phyloP scores from a whole-genome alignment of 345 rosid species.

The Eucalyptus camaldulensis region DNA sequence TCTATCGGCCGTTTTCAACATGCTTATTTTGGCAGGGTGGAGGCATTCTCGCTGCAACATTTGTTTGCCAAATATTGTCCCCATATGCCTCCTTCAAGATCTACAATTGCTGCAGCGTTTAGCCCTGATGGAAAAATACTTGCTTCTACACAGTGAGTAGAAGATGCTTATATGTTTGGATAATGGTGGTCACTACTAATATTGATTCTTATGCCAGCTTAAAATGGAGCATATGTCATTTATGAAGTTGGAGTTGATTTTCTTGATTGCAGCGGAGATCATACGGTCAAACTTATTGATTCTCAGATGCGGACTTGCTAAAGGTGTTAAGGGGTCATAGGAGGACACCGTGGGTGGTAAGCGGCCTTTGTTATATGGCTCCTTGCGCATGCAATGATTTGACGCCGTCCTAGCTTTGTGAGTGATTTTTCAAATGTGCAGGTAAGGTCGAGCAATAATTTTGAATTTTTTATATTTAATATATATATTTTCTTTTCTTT shows the following conservation, averaged over 20 bases:
- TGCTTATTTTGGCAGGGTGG: slow-evolving; percentile 35
- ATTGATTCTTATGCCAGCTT: background rate
- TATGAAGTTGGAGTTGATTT: background rate
- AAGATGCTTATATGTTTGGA: background rate
- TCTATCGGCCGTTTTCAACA: background rate
- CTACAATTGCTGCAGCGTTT: slow-evolving; percentile 81
- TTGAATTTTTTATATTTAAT: too few relatives aligned
- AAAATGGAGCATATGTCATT: background rate
- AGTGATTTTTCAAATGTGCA: background rate
- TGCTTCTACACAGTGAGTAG: slow-evolving; percentile 71
- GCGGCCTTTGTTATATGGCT: background rate
- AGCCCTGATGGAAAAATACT: slow-evolving; percentile 65
- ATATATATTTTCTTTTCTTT: too few relatives aligned
- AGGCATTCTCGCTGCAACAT: slow-evolving; percentile 55
- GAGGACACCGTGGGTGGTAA: slow-evolving; percentile 99
- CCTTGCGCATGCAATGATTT: background rate
- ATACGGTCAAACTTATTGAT: slow-evolving; percentile 81
- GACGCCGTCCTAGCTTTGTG: background rate
- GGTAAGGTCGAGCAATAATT: background rate
- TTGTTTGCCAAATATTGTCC: slow-evolving; percentile 61
- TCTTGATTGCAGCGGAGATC: slow-evolving; percentile 58
- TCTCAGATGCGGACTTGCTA: slow-evolving; percentile 79
- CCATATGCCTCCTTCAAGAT: slow-evolving; percentile 54
- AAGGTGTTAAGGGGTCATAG: slow-evolving; percentile 86
- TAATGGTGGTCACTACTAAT: background rate